Evolutionary conservation across 257 asterid species (phyloP).

Genomic region (Gynochthodes officinalis): DNA sequence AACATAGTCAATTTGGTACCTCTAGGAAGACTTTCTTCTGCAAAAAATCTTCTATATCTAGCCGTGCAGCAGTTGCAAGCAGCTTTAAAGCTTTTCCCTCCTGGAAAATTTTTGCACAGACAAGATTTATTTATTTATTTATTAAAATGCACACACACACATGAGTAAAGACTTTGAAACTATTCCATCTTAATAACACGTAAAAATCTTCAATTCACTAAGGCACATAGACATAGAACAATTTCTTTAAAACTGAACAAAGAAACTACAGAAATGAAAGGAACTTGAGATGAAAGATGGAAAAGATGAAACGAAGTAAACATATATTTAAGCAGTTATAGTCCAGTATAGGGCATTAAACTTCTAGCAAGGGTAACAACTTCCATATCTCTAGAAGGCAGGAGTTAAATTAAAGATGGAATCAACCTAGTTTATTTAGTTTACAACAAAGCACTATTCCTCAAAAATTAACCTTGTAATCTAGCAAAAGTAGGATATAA

Average conservation of each 20-base stretch:
- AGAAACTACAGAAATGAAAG: background rate
- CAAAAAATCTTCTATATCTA: slow-evolving; percentile 95
- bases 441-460: background rate
- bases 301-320: background rate
- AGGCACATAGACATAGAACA: background rate
- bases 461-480: background rate
- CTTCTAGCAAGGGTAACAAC: background rate
- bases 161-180: background rate
- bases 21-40: slow-evolving; percentile 93
- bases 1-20: slow-evolving; percentile 40
- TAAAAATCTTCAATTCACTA: background rate
- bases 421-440: background rate
- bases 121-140: too few species aligned
- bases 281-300: background rate
- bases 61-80: slow-evolving; percentile 91
- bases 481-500: background rate
- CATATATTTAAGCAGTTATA: background rate
- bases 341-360: background rate
- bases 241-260: background rate
- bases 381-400: background rate
- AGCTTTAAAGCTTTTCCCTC: slow-evolving; percentile 94
- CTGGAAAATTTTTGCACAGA: slow-evolving; percentile 32
- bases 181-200: background rate
- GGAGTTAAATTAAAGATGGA: background rate
- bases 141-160: background rate